Evolutionary conservation across 2,329 filamentous ascomycete genomes (phyloP), one percentile per base, ranked within the genome.

Genomic region (Colletotrichum lupini): DNA sequence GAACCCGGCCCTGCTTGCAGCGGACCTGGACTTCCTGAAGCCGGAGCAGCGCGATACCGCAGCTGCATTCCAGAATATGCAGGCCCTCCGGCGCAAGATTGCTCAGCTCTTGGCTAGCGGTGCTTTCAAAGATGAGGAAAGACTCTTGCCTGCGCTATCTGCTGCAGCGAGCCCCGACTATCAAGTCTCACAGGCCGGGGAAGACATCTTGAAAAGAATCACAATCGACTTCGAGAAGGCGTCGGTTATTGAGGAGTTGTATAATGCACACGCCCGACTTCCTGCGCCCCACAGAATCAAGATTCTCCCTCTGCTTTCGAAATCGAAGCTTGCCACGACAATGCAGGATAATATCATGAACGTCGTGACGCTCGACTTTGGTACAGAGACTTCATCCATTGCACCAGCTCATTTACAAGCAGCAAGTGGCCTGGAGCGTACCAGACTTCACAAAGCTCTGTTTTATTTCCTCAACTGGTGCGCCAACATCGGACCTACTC

Each of bases 381-480:
- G 67, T 49, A 68, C 72, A 7, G 68, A 72, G 58, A 72, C 62
- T 1, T 46, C 72, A 5, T 68, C 68, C 19, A 69, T 72, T 0
- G 66, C 66, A 58, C 77, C 63, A 76, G 78, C 66, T 75, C 77
- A 72, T 67, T 75, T 81, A 49, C 80, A 68, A 69, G 83, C 76
- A 2, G 85, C 87, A 11, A 89, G 88, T 37, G 91, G 92, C 0
- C 86, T 96, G 8, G 95, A 98, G 81, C 91, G 91, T 2, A 89
- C 91, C 1, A 97, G 97, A 80, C 88, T 98, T 11, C 91, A 95
- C 76, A 92, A 91, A 58, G 94, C 95, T 1, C 88, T 98, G 4
- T 97, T 98, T 78, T 90, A 92, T 52, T 97, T 96, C 77, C 90
- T 97, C 68, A 94, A 94, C 64, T 98, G 95, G 90, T 91, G 97